These are phyloP conservation scores for Fragaria ananassa DNA, from an alignment of 306 rosid genomes.

Conservation along the genomic window DNA sequence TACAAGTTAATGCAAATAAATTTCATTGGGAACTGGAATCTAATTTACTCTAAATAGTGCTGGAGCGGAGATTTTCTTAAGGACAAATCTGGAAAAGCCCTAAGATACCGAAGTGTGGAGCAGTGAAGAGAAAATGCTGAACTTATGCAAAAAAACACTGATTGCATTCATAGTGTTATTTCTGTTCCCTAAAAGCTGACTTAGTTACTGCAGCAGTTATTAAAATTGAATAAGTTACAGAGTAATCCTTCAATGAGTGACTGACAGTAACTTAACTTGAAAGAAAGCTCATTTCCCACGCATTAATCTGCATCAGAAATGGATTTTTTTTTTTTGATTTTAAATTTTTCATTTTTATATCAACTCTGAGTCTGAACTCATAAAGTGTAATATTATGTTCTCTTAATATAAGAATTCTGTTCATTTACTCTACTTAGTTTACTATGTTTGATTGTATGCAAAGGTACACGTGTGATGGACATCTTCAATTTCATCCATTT, in stretches of 20 bases:
- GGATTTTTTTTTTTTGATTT: neutral
- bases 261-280: neutral
- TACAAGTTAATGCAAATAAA: neutral
- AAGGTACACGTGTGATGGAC: neutral
- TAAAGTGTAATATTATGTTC: neutral
- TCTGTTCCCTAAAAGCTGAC: no score
- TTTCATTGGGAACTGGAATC: neutral
- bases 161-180: neutral
- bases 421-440: neutral
- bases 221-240: neutral
- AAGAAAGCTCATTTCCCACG: neutral
- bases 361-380: neutral
- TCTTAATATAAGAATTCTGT: neutral
- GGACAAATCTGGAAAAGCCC: neutral
- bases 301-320: neutral
- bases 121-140: neutral
- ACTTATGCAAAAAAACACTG: neutral
- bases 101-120: neutral
- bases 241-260: neutral
- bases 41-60: neutral
- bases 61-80: neutral
- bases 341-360: neutral
- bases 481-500: slow-evolving; percentile 24
- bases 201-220: neutral
- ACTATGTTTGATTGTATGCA: slow-evolving; percentile 7